Evolutionary conservation across 2,329 filamentous ascomycete genomes (phyloP).

Genomic region (Bipolaris sorokiniana): DNA sequence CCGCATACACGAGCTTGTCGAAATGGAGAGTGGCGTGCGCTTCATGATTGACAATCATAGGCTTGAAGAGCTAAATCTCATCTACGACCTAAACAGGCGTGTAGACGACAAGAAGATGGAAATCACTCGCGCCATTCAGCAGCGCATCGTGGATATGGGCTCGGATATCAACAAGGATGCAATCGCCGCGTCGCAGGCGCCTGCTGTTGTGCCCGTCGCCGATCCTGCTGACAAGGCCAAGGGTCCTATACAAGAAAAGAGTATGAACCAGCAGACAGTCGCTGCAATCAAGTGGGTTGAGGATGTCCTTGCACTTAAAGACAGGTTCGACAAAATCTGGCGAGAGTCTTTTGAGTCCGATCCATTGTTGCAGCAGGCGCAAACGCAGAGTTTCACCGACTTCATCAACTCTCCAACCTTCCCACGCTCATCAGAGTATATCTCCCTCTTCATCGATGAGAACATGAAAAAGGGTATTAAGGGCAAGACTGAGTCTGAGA

Average conservation of each 20-base stretch:
- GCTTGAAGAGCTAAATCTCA: slow-evolving; percentile 74
- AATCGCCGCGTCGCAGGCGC: slow-evolving; percentile 62
- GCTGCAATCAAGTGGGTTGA: slow-evolving; percentile 96
- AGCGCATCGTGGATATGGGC: slow-evolving; percentile 79
- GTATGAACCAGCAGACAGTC: slow-evolving; percentile 77
- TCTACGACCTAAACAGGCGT: slow-evolving; percentile 79
- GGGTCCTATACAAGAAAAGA: slow-evolving; percentile 52
- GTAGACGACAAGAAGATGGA: slow-evolving; percentile 77
- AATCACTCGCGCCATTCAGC: slow-evolving; percentile 73
- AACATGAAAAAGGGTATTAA: slow-evolving; percentile 93
- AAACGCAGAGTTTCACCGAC: slow-evolving; percentile 86
- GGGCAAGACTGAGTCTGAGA: slow-evolving; percentile 86
- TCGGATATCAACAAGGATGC: slow-evolving; percentile 77
- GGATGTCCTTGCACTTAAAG: slow-evolving; percentile 83
- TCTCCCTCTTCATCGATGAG: slow-evolving; percentile 96
- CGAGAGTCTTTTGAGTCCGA: slow-evolving; percentile 74
- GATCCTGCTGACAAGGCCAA: slow-evolving; percentile 61
- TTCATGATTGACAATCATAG: slow-evolving; percentile 93
- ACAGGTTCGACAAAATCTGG: slow-evolving; percentile 87
- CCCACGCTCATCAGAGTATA: slow-evolving; percentile 81
- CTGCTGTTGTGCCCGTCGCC: slow-evolving; percentile 49
- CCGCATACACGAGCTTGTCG: slow-evolving; percentile 81
- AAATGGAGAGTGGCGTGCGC: slow-evolving; percentile 83
- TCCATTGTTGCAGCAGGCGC: slow-evolving; percentile 76
- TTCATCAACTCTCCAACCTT: slow-evolving; percentile 85